Evolutionary conservation across 257 asterid genomes (phyloP).

Genomic region (Nicotiana paniculata): DNA sequence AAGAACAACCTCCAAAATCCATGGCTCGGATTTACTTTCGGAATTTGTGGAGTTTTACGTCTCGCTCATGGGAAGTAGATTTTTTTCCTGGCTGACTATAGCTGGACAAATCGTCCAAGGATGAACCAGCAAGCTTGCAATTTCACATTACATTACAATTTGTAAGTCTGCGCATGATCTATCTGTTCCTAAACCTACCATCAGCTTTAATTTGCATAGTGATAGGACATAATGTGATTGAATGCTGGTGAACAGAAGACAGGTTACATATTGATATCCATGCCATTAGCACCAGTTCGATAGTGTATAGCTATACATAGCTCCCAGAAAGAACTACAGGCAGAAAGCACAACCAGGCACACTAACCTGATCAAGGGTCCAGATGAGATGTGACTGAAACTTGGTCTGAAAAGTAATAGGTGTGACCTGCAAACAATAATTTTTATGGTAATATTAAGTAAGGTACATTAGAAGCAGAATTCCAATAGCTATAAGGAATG

Average conservation of each 20-base stretch:
- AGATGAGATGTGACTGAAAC: conserved; percentile 73
- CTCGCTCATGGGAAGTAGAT: background rate
- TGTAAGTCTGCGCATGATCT: conserved; percentile 3
- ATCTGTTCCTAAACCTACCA: background rate
- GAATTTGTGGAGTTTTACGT: background rate
- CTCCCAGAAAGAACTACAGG: background rate
- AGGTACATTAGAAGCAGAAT: background rate
- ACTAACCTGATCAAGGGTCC: conserved; percentile 90
- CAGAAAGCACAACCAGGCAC: background rate
- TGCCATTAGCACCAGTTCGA: background rate
- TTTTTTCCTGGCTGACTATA: background rate
- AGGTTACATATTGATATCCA: background rate
- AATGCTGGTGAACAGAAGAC: background rate
- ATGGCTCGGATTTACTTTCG: background rate
- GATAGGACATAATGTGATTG: background rate
- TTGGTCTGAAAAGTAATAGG: conserved; percentile 68
- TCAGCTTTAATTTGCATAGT: background rate
- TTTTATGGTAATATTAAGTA: background rate
- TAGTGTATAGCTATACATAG: background rate
- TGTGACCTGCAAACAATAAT: conserved; percentile 57
- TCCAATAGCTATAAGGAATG: background rate
- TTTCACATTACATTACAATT: background rate
- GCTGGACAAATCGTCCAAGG: background rate
- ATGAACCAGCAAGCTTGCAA: background rate
- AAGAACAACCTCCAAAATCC: background rate